phyloP scores from a whole-genome alignment of 1,139 yeast genomes.

The Chernovozyma aurita region DNA sequence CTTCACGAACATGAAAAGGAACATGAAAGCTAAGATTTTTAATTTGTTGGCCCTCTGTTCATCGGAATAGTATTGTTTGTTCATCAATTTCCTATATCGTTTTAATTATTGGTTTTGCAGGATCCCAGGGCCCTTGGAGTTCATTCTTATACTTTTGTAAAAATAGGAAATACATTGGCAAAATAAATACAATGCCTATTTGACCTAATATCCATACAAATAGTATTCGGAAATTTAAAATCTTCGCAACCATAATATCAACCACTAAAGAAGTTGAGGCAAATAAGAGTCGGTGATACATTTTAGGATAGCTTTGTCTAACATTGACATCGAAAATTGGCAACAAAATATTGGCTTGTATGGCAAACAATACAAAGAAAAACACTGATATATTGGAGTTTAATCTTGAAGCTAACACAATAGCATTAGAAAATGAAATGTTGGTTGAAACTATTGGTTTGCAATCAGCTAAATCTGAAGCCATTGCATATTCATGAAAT shows the following conservation, averaged over 20 bases:
- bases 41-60: too few species aligned
- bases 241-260: conserved; percentile 22
- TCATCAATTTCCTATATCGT: background rate
- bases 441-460: conserved; percentile 76
- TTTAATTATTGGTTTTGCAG: conserved; percentile 61
- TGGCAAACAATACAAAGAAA: conserved; percentile 70
- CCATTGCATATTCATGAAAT: conserved; percentile 62
- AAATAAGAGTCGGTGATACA: conserved; percentile 31
- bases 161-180: conserved; percentile 68
- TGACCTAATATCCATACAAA: conserved; percentile 49
- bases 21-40: too few species aligned
- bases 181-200: conserved; percentile 44
- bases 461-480: conserved; percentile 25
- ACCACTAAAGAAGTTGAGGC: conserved; percentile 14
- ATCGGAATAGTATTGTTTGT: too few species aligned
- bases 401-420: conserved; percentile 83
- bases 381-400: conserved; percentile 72
- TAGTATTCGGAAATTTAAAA: conserved; percentile 39
- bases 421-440: conserved; percentile 78
- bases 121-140: conserved; percentile 92
- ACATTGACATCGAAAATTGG: conserved; percentile 68
- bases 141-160: conserved; percentile 83
- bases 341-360: conserved; percentile 66
- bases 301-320: conserved; percentile 27
- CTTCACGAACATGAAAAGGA: too few species aligned